Conservation (phyloP, 2,329 filamentous ascomycete species). For the Coniochaeta hoffmannii region DNA sequence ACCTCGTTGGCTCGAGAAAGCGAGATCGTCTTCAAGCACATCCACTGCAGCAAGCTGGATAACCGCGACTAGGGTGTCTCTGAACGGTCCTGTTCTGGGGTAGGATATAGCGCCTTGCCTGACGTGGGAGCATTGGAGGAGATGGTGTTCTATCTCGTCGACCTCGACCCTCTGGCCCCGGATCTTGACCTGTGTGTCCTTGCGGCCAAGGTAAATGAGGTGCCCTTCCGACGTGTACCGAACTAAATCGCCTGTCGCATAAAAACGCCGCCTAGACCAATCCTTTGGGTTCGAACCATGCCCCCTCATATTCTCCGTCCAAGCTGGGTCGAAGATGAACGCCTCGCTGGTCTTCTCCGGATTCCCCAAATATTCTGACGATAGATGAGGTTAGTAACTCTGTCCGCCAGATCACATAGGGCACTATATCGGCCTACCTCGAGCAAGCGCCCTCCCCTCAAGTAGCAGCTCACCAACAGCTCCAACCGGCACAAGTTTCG, state of each 20-base stretch:
- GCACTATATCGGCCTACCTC: conserved; percentile 22
- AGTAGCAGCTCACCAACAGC: conserved; percentile 22
- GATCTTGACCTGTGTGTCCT: conserved; percentile 51
- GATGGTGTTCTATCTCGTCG: conserved; percentile 18
- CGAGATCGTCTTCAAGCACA: background rate
- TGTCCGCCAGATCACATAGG: conserved; percentile 10
- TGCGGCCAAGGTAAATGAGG: conserved; percentile 37
- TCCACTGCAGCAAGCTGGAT: background rate
- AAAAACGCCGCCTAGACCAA: conserved; percentile 22
- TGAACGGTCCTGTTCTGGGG: background rate
- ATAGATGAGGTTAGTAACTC: background rate
- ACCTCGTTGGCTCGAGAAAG: background rate
- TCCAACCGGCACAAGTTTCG: conserved; percentile 13
- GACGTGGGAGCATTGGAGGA: background rate
- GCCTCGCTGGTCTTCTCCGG: conserved; percentile 16
- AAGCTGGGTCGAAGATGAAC: conserved; percentile 10
- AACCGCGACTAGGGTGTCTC: background rate
- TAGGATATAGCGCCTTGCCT: background rate
- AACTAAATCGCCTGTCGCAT: conserved; percentile 39
- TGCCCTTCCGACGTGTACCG: conserved; percentile 27
- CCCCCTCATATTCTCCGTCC: background rate
- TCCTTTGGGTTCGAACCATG: background rate
- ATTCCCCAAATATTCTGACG: background rate
- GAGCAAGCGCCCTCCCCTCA: conserved; percentile 36
- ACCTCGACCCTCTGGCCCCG: conserved; percentile 48